Evolutionary conservation across 805 yeast species (phyloP).

Genomic region (Metschnikowia lunata): DNA sequence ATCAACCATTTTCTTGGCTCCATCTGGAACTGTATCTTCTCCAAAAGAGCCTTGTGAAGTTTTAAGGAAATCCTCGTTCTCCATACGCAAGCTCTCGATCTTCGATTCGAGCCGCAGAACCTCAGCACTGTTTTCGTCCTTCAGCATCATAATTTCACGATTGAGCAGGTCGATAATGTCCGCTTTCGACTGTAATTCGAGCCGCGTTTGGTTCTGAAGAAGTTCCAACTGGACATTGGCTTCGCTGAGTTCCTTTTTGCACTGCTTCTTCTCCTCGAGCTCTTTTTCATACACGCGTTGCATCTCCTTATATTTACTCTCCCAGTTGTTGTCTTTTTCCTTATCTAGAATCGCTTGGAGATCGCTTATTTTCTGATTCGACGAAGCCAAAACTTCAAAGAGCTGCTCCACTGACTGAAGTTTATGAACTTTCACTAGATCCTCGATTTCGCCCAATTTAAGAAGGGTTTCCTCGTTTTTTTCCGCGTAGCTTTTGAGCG

Average conservation of each 20-base stretch:
- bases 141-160: slow-evolving; percentile 29
- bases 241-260: slow-evolving; percentile 26
- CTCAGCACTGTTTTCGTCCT: slow-evolving; percentile 39
- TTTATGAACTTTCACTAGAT: slow-evolving; percentile 24
- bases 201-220: slow-evolving; percentile 16
- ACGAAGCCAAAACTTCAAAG: slow-evolving; percentile 17
- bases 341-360: slow-evolving; percentile 16
- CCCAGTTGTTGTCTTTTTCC: slow-evolving; percentile 21
- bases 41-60: slow-evolving; percentile 1
- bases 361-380: slow-evolving; percentile 12
- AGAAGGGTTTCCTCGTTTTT: slow-evolving; percentile 30
- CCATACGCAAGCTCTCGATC: slow-evolving; percentile 62
- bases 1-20: slow-evolving; percentile 20
- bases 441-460: slow-evolving; percentile 38
- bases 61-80: slow-evolving; percentile 43
- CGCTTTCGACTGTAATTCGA: slow-evolving; percentile 34
- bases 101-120: slow-evolving; percentile 60
- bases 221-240: slow-evolving; percentile 31
- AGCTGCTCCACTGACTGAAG: slow-evolving; percentile 29
- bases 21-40: neutral
- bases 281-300: slow-evolving; percentile 22
- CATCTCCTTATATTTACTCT: slow-evolving; percentile 23
- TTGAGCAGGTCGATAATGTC: slow-evolving; percentile 28
- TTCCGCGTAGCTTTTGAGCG: slow-evolving; percentile 25
- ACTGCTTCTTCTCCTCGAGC: slow-evolving; percentile 17